phyloP scores from a whole-genome alignment of 305 asterid species.

The Plantago coronopus region DNA sequence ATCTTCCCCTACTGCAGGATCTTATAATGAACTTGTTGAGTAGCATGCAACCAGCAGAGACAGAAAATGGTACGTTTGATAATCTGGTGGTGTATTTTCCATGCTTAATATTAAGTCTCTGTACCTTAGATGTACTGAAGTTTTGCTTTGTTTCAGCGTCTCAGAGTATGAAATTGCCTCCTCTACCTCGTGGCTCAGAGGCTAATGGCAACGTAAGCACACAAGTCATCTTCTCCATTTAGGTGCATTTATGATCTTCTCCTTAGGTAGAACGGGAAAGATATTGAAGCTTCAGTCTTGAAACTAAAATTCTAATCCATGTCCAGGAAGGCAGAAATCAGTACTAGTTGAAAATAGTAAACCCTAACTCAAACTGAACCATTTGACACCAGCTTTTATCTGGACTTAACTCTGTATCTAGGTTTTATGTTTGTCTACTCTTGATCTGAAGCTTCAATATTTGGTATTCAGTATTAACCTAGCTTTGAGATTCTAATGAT shows the following conservation, averaged over 20 bases:
- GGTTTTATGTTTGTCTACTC: too few species aligned
- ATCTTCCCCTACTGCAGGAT: conserved; percentile 53
- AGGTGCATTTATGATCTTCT: conserved; percentile 17
- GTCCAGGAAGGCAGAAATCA: neutral
- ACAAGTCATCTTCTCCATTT: conserved; percentile 13
- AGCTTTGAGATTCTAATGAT: neutral
- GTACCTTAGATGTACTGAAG: conserved; percentile 25
- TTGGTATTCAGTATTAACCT: too few species aligned
- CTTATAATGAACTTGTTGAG: conserved; percentile 73
- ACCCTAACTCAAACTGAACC: too few species aligned
- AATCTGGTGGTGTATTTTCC: conserved; percentile 18
- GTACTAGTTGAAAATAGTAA: too few species aligned
- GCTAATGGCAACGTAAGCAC: conserved; percentile 72
- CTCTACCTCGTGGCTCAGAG: conserved; percentile 68
- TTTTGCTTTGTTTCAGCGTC: conserved; percentile 51
- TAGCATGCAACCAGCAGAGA: conserved; percentile 78
- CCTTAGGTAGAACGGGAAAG: conserved; percentile 17
- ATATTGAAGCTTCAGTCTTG: conserved; percentile 8
- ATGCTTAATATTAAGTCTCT: conserved; percentile 17
- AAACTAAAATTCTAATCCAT: neutral
- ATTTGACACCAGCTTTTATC: too few species aligned
- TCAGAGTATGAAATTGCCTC: conserved; percentile 83
- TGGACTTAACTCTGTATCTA: too few species aligned
- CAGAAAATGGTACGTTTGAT: conserved; percentile 65
- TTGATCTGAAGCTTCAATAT: too few species aligned